phyloP scores from a whole-genome alignment of 176 grass and related monocot species.

The Calamus simplicifolius region DNA sequence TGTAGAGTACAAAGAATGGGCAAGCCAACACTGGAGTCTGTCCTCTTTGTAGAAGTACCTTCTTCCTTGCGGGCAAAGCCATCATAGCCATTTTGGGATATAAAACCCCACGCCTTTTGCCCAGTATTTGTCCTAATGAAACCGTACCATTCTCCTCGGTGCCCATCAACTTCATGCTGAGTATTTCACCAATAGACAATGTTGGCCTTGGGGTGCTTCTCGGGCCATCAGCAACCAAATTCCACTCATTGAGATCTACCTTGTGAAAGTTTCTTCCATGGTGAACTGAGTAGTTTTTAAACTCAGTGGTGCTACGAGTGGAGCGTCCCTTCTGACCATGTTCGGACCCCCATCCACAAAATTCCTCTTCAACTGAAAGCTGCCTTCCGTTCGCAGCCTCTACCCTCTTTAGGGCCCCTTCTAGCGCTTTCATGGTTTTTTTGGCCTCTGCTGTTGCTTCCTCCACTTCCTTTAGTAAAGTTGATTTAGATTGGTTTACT shows the following conservation, averaged over 20 bases:
- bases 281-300: conserved; percentile 45
- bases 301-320: conserved; percentile 37
- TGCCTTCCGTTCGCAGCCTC: conserved; percentile 60
- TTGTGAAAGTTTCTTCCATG: conserved; percentile 8
- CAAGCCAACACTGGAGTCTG: no score
- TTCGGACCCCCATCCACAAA: conserved; percentile 50
- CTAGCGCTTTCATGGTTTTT: conserved; percentile 50
- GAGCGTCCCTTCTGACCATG: conserved; percentile 26
- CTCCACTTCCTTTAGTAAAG: conserved; percentile 43
- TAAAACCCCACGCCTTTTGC: conserved; percentile 34
- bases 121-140: conserved; percentile 82
- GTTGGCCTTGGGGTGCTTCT: conserved; percentile 34
- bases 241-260: conserved; percentile 9
- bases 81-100: conserved; percentile 2
- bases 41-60: conserved; percentile 54
- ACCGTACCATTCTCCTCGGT: conserved; percentile 45
- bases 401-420: conserved; percentile 59
- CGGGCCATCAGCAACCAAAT: conserved; percentile 27
- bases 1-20: no score
- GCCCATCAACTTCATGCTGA: conserved; percentile 74
- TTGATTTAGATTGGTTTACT: conserved; percentile 40
- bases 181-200: conserved; percentile 88
- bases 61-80: conserved; percentile 14
- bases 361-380: conserved; percentile 53
- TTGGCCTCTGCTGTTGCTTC: conserved; percentile 59